These are phyloP conservation scores for Mycena sanguinolenta DNA, from an alignment of 768 basidiomycete genomes.

Conservation along the genomic window DNA sequence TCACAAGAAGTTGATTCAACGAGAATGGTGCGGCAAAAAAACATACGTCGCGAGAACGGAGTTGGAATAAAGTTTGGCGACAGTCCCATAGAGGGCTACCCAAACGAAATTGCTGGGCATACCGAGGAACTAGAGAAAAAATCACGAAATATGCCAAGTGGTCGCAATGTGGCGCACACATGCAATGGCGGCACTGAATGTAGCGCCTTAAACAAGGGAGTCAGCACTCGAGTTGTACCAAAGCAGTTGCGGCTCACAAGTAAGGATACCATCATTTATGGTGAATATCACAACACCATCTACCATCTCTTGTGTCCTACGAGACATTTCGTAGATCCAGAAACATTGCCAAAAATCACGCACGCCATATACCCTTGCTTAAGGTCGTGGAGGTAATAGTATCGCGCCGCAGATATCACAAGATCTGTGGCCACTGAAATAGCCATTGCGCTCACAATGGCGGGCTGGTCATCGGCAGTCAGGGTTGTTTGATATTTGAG, in stretches of 20 bases:
- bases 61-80: too few relatives aligned
- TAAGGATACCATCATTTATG: slow-evolving; percentile 21
- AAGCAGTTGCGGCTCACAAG: background rate
- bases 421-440: slow-evolving; percentile 29
- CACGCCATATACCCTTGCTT: slow-evolving; percentile 28
- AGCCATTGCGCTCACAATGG: background rate
- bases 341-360: background rate
- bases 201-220: background rate
- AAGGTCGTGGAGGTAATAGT: slow-evolving; percentile 28
- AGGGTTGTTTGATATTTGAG: background rate
- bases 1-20: too few relatives aligned
- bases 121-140: too few relatives aligned
- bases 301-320: slow-evolving; percentile 20
- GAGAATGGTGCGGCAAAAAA: too few relatives aligned
- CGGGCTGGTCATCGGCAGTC: background rate
- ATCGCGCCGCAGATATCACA: slow-evolving; percentile 25
- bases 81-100: too few relatives aligned
- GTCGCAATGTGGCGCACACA: slow-evolving; percentile 9
- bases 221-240: background rate
- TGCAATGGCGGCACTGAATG: slow-evolving; percentile 7
- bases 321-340: background rate
- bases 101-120: too few relatives aligned
- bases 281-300: slow-evolving; percentile 26
- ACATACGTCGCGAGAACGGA: too few relatives aligned
- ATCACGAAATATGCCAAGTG: too few relatives aligned